Evolutionary conservation across 139 green algal genomes (phyloP).

Genomic region (Tetradesmus obliquus): DNA sequence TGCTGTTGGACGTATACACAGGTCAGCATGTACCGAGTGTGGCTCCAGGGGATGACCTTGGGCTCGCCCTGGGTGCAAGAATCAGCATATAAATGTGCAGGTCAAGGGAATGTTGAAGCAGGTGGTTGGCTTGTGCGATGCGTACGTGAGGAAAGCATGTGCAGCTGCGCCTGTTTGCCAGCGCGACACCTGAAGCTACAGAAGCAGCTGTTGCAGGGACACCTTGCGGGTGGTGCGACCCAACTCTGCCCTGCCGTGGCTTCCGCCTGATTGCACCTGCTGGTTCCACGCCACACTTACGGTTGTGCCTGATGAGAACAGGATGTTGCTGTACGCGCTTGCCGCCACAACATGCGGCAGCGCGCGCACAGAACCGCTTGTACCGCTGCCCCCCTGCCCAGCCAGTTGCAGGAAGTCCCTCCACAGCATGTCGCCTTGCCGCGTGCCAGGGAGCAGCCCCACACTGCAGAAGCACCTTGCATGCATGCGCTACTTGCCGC

Average conservation of each 20-base stretch:
- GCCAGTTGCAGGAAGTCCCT: constrained; percentile 57
- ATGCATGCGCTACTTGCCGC: too few relatives aligned
- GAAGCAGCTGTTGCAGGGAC: too few relatives aligned
- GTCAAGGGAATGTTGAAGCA: too few relatives aligned
- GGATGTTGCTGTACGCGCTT: constrained; percentile 74
- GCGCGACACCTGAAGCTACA: too few relatives aligned
- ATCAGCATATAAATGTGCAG: not conserved
- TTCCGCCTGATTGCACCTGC: too few relatives aligned
- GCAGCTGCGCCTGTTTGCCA: too few relatives aligned
- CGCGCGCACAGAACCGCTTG: not conserved
- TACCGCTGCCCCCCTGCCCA: not conserved
- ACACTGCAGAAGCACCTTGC: too few relatives aligned
- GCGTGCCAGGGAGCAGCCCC: not conserved
- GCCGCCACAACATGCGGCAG: constrained; percentile 53
- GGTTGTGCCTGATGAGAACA: constrained; percentile 92
- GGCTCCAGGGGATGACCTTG: constrained; percentile 93
- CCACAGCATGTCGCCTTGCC: constrained; percentile 50
- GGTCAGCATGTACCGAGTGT: not conserved
- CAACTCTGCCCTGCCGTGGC: too few relatives aligned
- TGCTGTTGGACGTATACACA: not conserved
- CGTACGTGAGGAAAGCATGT: too few relatives aligned
- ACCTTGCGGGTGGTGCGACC: too few relatives aligned
- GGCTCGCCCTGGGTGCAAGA: constrained; percentile 74
- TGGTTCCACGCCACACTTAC: not conserved
- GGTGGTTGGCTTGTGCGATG: too few relatives aligned